Conservation (phyloP, 129 eudicot genomes). For the Helichrysum umbraculigerum region DNA sequence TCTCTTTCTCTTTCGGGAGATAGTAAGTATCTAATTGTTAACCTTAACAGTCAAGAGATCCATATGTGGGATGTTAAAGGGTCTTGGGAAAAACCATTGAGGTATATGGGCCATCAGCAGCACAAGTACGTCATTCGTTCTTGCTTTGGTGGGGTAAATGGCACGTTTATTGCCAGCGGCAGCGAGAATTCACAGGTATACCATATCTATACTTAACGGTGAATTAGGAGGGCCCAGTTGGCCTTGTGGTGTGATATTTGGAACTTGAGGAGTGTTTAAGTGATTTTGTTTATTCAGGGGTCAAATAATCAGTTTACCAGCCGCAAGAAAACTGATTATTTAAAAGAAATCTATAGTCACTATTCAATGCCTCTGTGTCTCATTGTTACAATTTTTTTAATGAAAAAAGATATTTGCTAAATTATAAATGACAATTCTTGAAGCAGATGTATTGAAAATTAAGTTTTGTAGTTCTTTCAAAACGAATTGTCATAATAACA, state of each 20-base stretch:
- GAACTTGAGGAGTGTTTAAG: background rate
- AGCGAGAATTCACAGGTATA: slow-evolving; percentile 86
- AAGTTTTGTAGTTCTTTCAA: too few species aligned
- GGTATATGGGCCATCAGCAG: slow-evolving; percentile 77
- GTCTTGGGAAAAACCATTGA: slow-evolving; percentile 53
- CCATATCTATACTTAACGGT: background rate
- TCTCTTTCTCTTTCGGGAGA: slow-evolving; percentile 83
- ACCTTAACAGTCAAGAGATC: slow-evolving; percentile 84
- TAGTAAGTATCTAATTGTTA: slow-evolving; percentile 64
- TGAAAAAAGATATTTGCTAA: too few species aligned
- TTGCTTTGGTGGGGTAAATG: slow-evolving; percentile 86
- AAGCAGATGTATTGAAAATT: too few species aligned
- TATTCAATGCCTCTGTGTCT: too few species aligned
- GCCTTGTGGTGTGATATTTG: background rate
- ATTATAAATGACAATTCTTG: too few species aligned
- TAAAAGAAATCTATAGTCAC: too few species aligned
- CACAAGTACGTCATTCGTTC: slow-evolving; percentile 81
- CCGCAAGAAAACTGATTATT: too few species aligned
- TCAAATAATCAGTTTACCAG: background rate
- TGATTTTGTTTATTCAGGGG: background rate
- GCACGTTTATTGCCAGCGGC: slow-evolving; percentile 82
- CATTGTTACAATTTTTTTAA: too few species aligned
- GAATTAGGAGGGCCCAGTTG: background rate
- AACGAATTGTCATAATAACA: too few species aligned
- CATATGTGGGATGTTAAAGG: slow-evolving; percentile 93